Base-by-base conservation (phyloP, 768 basidiomycete species). In the Asterophora parasitica region DNA sequence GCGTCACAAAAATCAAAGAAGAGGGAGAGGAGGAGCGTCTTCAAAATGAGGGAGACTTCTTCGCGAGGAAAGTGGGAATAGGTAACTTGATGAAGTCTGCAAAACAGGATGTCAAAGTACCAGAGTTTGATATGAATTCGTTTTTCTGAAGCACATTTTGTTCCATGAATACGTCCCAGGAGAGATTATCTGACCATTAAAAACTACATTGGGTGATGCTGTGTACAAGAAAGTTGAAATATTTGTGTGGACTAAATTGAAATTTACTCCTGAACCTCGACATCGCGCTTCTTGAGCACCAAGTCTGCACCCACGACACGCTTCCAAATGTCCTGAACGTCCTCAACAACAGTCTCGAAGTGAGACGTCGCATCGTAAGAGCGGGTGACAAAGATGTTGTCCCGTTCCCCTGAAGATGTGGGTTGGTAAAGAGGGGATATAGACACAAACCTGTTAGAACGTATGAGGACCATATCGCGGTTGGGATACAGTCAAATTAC, bases 361-460 rank as follows among this genome's bases (percentile, higher is more conserved):
- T 99, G 96, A 23, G 91, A 93, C 9, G 96, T 97, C 7, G 96
- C 95, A 64, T 99, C 96, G 69, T 98, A 99, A 12, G 93, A 96
- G 46, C 87, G 87, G 46, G 96, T 99, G 71, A 99, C 84, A 75
- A 89, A 99, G 64, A 99, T 90, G 64, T 92, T 88, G 73, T 99
- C 94, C 37, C 73, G 69, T 52, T 78, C 62, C 48, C 96, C 96
- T 34, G 79, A 68, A 38, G 88, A 76, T 3, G 93, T 92, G 6
- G 96, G 93, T 20, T 85, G 86, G 73, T 93, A 97, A 39, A 96
- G 66, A 16, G 93, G 83, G 12, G 84, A 81, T 55, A 98, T 84
- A 33, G 85, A 84, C 49, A 98, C 80, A 68, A 98, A 99, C 66
- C 94, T 97, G 39, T 12, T 19, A 3, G 31, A 32, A 33, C 42